A percentile compares a stretch with the other conserved stretches of the same genome.
phyloP scores from a whole-genome alignment of 2,329 filamentous ascomycete genomes.

The Dendrostoma leiphaemia region DNA sequence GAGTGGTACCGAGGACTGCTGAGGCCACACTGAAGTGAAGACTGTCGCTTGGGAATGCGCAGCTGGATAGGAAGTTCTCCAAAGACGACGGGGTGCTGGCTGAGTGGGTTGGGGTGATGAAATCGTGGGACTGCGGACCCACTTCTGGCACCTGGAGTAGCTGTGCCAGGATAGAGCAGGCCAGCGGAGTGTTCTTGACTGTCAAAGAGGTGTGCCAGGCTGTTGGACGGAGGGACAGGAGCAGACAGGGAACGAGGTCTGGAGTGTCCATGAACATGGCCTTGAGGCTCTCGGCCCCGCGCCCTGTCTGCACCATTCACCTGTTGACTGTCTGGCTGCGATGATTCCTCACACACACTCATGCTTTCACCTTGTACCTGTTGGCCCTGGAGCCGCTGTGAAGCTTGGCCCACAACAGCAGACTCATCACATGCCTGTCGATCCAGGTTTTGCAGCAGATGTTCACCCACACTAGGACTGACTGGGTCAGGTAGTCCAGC shows the following conservation, averaged over 20 bases:
- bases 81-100: constrained; percentile 11
- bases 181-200: neutral
- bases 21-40: constrained; percentile 7
- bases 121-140: neutral
- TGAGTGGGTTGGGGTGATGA: constrained; percentile 14
- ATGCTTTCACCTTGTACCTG: too few species aligned
- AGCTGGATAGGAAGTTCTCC: neutral
- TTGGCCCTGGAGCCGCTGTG: too few species aligned
- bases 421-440: too few species aligned
- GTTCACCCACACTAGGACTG: too few species aligned
- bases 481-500: neutral
- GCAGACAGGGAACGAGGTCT: constrained; percentile 9
- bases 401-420: too few species aligned
- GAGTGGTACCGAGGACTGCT: neutral
- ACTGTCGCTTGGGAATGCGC: constrained; percentile 8
- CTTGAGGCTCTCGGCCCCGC: neutral
- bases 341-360: neutral
- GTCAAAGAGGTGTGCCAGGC: neutral
- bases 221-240: neutral
- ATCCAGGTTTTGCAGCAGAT: too few species aligned
- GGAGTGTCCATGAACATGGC: neutral
- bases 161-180: neutral
- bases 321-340: neutral
- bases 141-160: neutral
- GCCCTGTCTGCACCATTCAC: neutral